Evolutionary conservation across 2,329 filamentous ascomycete genomes (phyloP).

Genomic region (Epichloe amarillans): DNA sequence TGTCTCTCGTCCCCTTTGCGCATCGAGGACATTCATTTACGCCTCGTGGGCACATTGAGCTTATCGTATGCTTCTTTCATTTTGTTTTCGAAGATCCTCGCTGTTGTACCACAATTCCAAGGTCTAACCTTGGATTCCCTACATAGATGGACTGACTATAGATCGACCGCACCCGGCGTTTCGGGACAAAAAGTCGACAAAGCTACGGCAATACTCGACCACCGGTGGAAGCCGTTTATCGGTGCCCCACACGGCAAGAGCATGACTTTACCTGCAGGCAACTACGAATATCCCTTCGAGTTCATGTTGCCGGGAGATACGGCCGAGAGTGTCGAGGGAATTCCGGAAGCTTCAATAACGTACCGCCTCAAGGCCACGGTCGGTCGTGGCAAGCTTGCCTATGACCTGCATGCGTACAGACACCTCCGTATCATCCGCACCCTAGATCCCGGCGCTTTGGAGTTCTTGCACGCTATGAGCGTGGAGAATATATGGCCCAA

Average conservation of each 20-base stretch:
- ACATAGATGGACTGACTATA: slow-evolving; percentile 36
- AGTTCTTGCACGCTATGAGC: slow-evolving; percentile 78
- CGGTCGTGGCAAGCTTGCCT: slow-evolving; percentile 72
- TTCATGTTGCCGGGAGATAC: slow-evolving; percentile 56
- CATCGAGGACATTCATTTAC: slow-evolving; percentile 60
- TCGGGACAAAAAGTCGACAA: slow-evolving; percentile 47
- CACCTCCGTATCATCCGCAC: slow-evolving; percentile 67
- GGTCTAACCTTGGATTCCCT: slow-evolving; percentile 5
- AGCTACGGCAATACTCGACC: slow-evolving; percentile 47
- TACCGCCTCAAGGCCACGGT: slow-evolving; percentile 89
- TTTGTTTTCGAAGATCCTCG: background rate
- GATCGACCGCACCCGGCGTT: slow-evolving; percentile 42
- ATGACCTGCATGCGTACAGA: slow-evolving; percentile 72
- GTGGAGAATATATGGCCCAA: slow-evolving; percentile 97
- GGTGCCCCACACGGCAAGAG: slow-evolving; percentile 37
- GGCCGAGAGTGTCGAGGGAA: slow-evolving; percentile 81
- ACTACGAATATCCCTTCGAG: slow-evolving; percentile 77
- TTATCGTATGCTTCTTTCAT: slow-evolving; percentile 36
- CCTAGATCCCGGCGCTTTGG: slow-evolving; percentile 59
- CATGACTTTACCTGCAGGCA: slow-evolving; percentile 52
- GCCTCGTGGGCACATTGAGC: slow-evolving; percentile 56
- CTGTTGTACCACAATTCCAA: slow-evolving; percentile 1
- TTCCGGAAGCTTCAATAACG: slow-evolving; percentile 73
- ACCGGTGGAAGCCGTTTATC: slow-evolving; percentile 57
- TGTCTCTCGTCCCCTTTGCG: slow-evolving; percentile 57